A percentile compares a stretch with the other conserved stretches of the same genome.
These are phyloP conservation scores for Przewalskia tangutica DNA, from an alignment of 257 asterid species.

Conservation along the genomic window DNA sequence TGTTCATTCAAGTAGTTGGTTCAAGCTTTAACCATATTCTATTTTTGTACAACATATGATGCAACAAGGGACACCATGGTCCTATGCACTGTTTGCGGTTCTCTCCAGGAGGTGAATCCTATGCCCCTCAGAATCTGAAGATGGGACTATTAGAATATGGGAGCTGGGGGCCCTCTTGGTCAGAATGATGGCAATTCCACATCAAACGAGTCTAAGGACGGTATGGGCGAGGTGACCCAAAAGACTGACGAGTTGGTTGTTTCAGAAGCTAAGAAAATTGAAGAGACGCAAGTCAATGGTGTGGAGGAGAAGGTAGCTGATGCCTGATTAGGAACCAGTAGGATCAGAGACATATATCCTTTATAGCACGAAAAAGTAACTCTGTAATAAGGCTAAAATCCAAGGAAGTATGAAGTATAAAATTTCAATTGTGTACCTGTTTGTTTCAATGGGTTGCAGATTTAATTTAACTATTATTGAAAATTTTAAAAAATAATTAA, in stretches of 20 bases:
- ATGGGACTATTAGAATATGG: constrained; percentile 96
- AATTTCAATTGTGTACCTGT: not conserved
- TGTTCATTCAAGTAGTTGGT: not conserved
- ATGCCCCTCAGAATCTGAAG: constrained; percentile 95
- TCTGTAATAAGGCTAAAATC: not conserved
- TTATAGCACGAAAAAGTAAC: not conserved
- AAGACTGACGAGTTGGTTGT: constrained; percentile 47
- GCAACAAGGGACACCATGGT: constrained; percentile 99
- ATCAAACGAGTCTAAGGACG: constrained; percentile 42
- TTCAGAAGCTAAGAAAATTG: constrained; percentile 18
- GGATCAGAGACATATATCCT: not conserved
- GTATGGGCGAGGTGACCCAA: constrained; percentile 30
- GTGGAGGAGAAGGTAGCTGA: constrained; percentile 18
- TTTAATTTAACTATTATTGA: no score
- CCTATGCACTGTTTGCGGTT: constrained; percentile 94
- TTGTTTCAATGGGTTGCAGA: not conserved
- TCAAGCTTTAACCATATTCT: not conserved
- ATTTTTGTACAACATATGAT: constrained; percentile 32
- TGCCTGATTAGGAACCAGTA: constrained; percentile 12
- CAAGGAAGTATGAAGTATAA: not conserved
- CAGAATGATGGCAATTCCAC: constrained; percentile 33
- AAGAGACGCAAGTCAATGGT: not conserved
- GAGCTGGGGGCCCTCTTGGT: constrained; percentile 49
- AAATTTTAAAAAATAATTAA: no score
- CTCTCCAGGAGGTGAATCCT: constrained; percentile 93